Evolutionary conservation across 2,329 filamentous ascomycete genomes (phyloP).

Genomic region (Chrysoporthe puriensis): DNA sequence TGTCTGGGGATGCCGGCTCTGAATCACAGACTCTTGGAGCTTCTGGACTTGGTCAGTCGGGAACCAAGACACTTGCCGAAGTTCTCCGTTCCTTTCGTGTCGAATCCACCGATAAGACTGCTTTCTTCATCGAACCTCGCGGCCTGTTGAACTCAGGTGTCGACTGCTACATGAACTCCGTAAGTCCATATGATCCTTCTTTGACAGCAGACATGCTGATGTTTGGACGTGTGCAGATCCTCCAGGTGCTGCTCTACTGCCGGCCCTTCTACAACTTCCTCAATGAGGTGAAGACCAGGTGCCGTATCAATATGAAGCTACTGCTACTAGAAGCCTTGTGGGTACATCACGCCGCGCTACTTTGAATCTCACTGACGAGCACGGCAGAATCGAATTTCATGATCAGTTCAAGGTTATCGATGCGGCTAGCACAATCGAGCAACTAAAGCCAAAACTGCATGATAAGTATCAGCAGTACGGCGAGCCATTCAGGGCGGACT

Average conservation of each 20-base stretch:
- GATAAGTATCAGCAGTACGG: conserved; percentile 89
- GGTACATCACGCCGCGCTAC: conserved; percentile 42
- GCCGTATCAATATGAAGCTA: conserved; percentile 83
- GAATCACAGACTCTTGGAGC: conserved; percentile 32
- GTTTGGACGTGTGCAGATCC: conserved; percentile 61
- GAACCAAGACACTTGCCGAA: conserved; percentile 69
- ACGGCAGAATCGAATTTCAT: conserved; percentile 86
- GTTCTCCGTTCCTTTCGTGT: conserved; percentile 76
- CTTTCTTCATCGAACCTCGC: conserved; percentile 86
- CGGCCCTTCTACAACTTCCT: conserved; percentile 93
- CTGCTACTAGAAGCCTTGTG: conserved; percentile 93
- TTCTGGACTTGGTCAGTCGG: conserved; percentile 48
- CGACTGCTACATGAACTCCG: conserved; percentile 99
- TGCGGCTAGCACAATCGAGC: conserved; percentile 73
- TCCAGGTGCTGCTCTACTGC: conserved; percentile 95
- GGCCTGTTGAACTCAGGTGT: conserved; percentile 97
- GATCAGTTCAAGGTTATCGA: conserved; percentile 87
- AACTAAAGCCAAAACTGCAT: conserved; percentile 71
- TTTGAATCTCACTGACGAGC: conserved; percentile 18
- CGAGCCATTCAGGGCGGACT: conserved; percentile 89
- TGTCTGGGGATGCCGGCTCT: conserved; percentile 31
- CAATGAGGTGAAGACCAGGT: conserved; percentile 81
- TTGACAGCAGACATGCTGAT: neutral
- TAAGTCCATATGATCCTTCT: conserved; percentile 51
- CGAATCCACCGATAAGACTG: conserved; percentile 59